Evolutionary conservation across 2,329 filamentous ascomycete species (phyloP).

Genomic region (Fusarium ambrosium): DNA sequence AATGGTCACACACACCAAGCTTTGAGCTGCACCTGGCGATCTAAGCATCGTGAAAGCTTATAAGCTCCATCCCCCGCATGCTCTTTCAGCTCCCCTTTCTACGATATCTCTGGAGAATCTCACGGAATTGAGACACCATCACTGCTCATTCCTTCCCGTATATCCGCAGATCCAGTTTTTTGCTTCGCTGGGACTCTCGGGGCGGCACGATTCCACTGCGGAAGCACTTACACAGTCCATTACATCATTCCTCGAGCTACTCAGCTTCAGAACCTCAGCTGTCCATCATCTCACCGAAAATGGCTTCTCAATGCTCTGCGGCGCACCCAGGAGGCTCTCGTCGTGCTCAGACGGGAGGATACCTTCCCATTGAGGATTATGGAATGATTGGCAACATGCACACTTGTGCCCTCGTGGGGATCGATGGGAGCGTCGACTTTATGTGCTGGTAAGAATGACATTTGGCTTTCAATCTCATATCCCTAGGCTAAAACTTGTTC

Average conservation of each 20-base stretch:
- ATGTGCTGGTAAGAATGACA: constrained; percentile 75
- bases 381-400: constrained; percentile 86
- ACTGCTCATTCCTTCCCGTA: neutral
- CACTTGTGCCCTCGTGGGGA: constrained; percentile 81
- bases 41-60: constrained; percentile 35
- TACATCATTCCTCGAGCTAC: constrained; percentile 41
- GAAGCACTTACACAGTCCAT: constrained; percentile 34
- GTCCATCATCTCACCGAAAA: constrained; percentile 30
- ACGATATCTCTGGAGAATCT: neutral
- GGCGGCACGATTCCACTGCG: constrained; percentile 5
- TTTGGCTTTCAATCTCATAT: neutral
- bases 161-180: constrained; percentile 15
- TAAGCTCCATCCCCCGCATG: constrained; percentile 25
- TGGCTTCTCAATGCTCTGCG: constrained; percentile 52
- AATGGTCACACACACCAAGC: constrained; percentile 21
- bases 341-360: constrained; percentile 59
- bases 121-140: neutral
- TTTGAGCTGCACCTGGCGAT: constrained; percentile 6
- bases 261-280: neutral
- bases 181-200: constrained; percentile 9
- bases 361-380: constrained; percentile 79
- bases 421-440: constrained; percentile 80
- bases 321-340: constrained; percentile 51
- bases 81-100: neutral
- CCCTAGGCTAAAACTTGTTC: constrained; percentile 1